Base-by-base conservation (phyloP, 306 rosid species). In the Cucurbita pepo region DNA sequence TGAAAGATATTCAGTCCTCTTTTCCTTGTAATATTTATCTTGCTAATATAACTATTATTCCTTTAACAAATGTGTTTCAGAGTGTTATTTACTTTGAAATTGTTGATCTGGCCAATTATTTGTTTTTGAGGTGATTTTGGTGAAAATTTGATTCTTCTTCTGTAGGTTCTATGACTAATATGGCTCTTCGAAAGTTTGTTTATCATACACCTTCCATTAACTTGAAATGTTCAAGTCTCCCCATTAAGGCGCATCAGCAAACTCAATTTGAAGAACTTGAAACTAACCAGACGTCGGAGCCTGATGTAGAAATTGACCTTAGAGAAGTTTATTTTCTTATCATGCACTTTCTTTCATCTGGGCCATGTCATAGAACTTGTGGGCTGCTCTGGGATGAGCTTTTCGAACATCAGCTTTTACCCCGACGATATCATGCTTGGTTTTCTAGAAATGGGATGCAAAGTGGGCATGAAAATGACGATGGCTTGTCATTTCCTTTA, bases 361-460 rank as follows among this genome's bases (percentile, higher is more conserved):
- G 99, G 76, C 97, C 97, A 21, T 95, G 96, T 75, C 96, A 22
- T 53, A 95, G 86, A 77, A 89, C 99, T 78, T 86, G 69, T 78
- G 79, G 75, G 48, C 89, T 91, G 75, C 84, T 95, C 5, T 81
- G 90, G 91, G 88, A 95, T 77, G 99, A 95, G 78, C 99, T 95
- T 69, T 86, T 84, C 48, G 99, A 91, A 79, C 96, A 91, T 76
- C 88, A 89, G 76, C 96, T 95, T 56, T 85, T 95, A 83, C 99
- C 99, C 76, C 88, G 96, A 91, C 84, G 99, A 79, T 91, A 91
- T 84, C 99, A 91, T 78, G 87, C 96, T 64, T 89, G 97, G 97
- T 95, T 89, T 84, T 91, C 99, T 76, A 91, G 96, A 79, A 91
- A 83, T 40, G 97, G 91, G 56, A 22, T 63, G 34, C 83, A 11